Evolutionary conservation across 2,329 filamentous ascomycete genomes (phyloP).

Genomic region (Pseudomassariella vexata): DNA sequence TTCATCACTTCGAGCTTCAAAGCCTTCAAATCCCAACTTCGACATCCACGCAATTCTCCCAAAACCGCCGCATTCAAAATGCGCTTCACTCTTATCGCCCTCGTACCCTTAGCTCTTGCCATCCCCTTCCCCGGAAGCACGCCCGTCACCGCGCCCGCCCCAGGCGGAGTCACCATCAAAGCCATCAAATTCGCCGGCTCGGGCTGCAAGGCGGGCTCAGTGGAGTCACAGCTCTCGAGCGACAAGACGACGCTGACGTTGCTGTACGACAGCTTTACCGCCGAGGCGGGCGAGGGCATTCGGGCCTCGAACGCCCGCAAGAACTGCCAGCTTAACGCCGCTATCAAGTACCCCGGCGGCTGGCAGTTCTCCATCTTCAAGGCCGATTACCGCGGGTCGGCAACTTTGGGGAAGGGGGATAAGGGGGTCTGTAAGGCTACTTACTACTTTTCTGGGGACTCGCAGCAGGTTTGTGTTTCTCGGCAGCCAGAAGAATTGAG

Average conservation of each 20-base stretch:
- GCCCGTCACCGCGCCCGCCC: conserved; percentile 11
- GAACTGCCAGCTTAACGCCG: conserved; percentile 49
- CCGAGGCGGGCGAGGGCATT: conserved; percentile 39
- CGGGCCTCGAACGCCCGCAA: conserved; percentile 37
- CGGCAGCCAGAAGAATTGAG: neutral
- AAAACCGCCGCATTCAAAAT: too few species aligned
- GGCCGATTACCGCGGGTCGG: conserved; percentile 46
- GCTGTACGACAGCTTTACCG: conserved; percentile 46
- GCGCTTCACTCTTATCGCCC: conserved; percentile 6
- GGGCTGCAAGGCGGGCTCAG: conserved; percentile 19
- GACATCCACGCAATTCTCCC: too few species aligned
- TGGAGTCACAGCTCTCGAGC: conserved; percentile 16
- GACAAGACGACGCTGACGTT: conserved; percentile 35
- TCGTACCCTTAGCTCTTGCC: conserved; percentile 6
- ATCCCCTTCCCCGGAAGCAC: conserved; percentile 4
- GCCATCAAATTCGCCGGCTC: conserved; percentile 20
- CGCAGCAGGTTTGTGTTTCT: conserved; percentile 27
- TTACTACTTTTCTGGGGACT: conserved; percentile 46
- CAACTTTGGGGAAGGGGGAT: conserved; percentile 36
- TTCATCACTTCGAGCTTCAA: too few species aligned
- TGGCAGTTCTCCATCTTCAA: conserved; percentile 30
- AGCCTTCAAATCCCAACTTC: too few species aligned
- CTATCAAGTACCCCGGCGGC: conserved; percentile 27
- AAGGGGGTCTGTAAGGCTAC: conserved; percentile 43
- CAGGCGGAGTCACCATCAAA: conserved; percentile 18